A percentile compares a stretch with the other conserved stretches of the same genome.
phyloP scores from a whole-genome alignment of 2,329 filamentous ascomycete genomes.

The Pleurostoma richardsiae region DNA sequence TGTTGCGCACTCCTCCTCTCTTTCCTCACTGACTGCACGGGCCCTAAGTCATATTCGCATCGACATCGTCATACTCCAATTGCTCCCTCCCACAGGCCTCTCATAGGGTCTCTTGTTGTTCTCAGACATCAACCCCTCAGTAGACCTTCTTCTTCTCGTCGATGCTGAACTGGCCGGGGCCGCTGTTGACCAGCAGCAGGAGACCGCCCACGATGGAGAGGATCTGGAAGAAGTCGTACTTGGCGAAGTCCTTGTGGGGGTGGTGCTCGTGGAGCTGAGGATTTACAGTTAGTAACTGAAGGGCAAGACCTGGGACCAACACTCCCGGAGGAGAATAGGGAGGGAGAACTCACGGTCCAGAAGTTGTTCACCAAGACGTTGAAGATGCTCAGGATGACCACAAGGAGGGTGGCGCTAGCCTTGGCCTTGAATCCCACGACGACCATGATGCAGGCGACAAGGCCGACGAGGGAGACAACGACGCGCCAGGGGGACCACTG shows the following conservation, averaged over 20 bases:
- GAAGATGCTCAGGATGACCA: slow-evolving; percentile 93
- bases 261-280: slow-evolving; percentile 88
- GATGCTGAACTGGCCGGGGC: slow-evolving; percentile 93
- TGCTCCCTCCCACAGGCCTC: too few species aligned
- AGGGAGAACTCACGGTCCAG: slow-evolving; percentile 77
- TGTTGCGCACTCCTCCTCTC: too few species aligned
- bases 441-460: slow-evolving; percentile 95
- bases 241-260: slow-evolving; percentile 99
- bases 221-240: slow-evolving; percentile 99
- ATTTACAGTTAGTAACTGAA: slow-evolving; percentile 16
- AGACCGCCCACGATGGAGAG: slow-evolving; percentile 97
- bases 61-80: too few species aligned
- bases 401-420: slow-evolving; percentile 92
- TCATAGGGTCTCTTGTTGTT: too few species aligned
- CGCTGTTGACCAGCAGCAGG: slow-evolving; percentile 95
- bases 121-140: slow-evolving; percentile 34
- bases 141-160: slow-evolving; percentile 99
- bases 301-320: too few species aligned
- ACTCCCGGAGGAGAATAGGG: background rate
- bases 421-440: slow-evolving; percentile 99
- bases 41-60: too few species aligned
- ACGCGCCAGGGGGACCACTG: slow-evolving; percentile 89
- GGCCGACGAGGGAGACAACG: slow-evolving; percentile 75
- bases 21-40: too few species aligned
- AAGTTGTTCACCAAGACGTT: slow-evolving; percentile 99